These are phyloP conservation scores for Sphaerostilbella broomeana DNA, from an alignment of 2,329 filamentous ascomycete species.

Conservation along the genomic window DNA sequence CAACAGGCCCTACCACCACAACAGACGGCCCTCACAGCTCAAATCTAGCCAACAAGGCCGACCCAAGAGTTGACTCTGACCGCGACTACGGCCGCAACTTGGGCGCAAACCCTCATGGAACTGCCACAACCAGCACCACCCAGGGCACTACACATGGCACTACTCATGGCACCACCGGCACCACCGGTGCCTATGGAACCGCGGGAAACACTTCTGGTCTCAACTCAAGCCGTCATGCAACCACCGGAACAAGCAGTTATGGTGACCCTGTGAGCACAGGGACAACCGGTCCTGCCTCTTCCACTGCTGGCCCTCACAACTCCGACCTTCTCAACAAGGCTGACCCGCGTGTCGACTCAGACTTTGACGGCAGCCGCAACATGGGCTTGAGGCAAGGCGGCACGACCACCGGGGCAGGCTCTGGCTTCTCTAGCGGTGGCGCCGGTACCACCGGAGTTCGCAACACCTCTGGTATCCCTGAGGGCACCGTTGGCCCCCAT, in stretches of 20 bases:
- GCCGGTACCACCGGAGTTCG: slow-evolving; percentile 13
- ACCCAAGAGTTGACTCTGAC: slow-evolving; percentile 44
- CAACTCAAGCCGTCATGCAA: slow-evolving; percentile 4
- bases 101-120: slow-evolving; percentile 28
- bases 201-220: slow-evolving; percentile 3
- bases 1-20: slow-evolving; percentile 21
- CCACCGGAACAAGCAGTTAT: background rate
- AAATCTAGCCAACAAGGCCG: slow-evolving; percentile 39
- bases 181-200: background rate
- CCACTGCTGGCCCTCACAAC: slow-evolving; percentile 36
- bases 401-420: slow-evolving; percentile 6
- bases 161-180: slow-evolving; percentile 14
- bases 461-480: slow-evolving; percentile 17
- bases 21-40: slow-evolving; percentile 38
- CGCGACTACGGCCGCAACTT: slow-evolving; percentile 24
- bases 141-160: background rate
- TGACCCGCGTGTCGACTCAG: slow-evolving; percentile 49
- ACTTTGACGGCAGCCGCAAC: slow-evolving; percentile 36
- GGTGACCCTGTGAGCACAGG: background rate
- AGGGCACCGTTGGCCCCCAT: slow-evolving; percentile 37
- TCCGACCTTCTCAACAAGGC: slow-evolving; percentile 41
- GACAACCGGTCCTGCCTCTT: slow-evolving; percentile 17
- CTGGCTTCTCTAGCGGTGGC: slow-evolving; percentile 15
- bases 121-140: slow-evolving; percentile 16
- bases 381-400: slow-evolving; percentile 17